These are phyloP conservation scores for Penicillium sp. DNA, from an alignment of 2,329 filamentous ascomycete species.

Conservation along the genomic window DNA sequence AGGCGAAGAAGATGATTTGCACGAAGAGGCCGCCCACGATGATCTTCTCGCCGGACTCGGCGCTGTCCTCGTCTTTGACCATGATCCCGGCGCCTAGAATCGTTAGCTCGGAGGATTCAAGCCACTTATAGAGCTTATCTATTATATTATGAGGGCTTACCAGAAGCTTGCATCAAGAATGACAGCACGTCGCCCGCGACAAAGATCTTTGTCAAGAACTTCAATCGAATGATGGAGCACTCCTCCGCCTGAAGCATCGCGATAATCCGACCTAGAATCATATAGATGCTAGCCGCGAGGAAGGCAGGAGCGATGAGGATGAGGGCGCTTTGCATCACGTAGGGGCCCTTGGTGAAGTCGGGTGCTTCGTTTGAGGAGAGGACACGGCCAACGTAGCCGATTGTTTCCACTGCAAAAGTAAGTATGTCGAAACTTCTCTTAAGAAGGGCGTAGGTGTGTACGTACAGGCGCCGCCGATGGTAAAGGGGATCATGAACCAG, in stretches of 20 bases:
- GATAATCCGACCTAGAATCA: slow-evolving; percentile 38
- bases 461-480: slow-evolving; percentile 44
- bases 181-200: slow-evolving; percentile 39
- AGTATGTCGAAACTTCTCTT: background rate
- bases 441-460: background rate
- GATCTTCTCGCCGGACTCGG: slow-evolving; percentile 39
- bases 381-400: slow-evolving; percentile 59
- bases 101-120: background rate
- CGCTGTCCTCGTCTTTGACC: slow-evolving; percentile 24
- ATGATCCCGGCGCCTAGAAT: slow-evolving; percentile 33
- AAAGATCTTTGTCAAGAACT: slow-evolving; percentile 37
- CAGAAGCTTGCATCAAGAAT: slow-evolving; percentile 39
- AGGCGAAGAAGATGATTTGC: slow-evolving; percentile 64
- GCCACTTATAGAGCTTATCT: too few species aligned
- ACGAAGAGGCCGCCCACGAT: slow-evolving; percentile 61
- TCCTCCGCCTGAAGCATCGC: slow-evolving; percentile 30
- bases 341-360: slow-evolving; percentile 32
- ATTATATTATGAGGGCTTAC: slow-evolving; percentile 17
- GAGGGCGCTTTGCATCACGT: slow-evolving; percentile 34
- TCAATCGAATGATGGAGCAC: slow-evolving; percentile 26
- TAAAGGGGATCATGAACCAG: slow-evolving; percentile 37
- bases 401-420: slow-evolving; percentile 50
- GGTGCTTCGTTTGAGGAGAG: slow-evolving; percentile 45
- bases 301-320: slow-evolving; percentile 37
- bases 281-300: slow-evolving; percentile 36